A percentile compares a stretch with the other conserved stretches of the same genome.
phyloP scores from a whole-genome alignment of 2,329 filamentous ascomycete species.

The Aspergillus ustus region DNA sequence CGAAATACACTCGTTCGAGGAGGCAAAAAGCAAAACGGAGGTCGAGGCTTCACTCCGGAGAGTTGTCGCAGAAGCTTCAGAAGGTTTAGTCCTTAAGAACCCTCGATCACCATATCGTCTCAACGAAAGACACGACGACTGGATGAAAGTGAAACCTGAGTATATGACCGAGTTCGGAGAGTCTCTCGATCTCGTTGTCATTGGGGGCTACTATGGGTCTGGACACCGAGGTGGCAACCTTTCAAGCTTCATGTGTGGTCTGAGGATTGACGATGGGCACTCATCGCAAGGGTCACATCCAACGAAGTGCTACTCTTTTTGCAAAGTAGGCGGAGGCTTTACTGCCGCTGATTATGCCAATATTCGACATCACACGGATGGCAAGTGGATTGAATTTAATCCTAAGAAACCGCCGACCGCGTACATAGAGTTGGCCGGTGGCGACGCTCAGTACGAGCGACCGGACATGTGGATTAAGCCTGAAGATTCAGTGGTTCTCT shows the following conservation, averaged over 20 bases:
- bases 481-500: slow-evolving; percentile 81
- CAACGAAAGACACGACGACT: slow-evolving; percentile 90
- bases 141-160: slow-evolving; percentile 98
- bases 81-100: slow-evolving; percentile 93
- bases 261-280: slow-evolving; percentile 74
- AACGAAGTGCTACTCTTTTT: slow-evolving; percentile 90
- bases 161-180: slow-evolving; percentile 98
- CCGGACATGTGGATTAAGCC: slow-evolving; percentile 95
- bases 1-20: slow-evolving; percentile 76
- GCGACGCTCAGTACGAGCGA: slow-evolving; percentile 72
- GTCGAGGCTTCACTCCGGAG: slow-evolving; percentile 80
- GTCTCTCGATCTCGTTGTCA: slow-evolving; percentile 83
- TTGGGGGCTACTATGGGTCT: slow-evolving; percentile 92
- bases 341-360: slow-evolving; percentile 81
- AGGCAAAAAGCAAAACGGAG: slow-evolving; percentile 68
- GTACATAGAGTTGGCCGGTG: slow-evolving; percentile 81
- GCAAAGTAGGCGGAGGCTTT: slow-evolving; percentile 96
- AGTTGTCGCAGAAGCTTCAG: slow-evolving; percentile 83
- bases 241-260: slow-evolving; percentile 87
- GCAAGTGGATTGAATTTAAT: slow-evolving; percentile 91
- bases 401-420: slow-evolving; percentile 72
- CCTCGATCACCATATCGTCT: slow-evolving; percentile 83
- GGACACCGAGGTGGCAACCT: slow-evolving; percentile 81
- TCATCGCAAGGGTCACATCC: slow-evolving; percentile 60
- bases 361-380: slow-evolving; percentile 81